phyloP scores from a whole-genome alignment of 2,329 filamentous ascomycete genomes.

The Emmonsia crescens region DNA sequence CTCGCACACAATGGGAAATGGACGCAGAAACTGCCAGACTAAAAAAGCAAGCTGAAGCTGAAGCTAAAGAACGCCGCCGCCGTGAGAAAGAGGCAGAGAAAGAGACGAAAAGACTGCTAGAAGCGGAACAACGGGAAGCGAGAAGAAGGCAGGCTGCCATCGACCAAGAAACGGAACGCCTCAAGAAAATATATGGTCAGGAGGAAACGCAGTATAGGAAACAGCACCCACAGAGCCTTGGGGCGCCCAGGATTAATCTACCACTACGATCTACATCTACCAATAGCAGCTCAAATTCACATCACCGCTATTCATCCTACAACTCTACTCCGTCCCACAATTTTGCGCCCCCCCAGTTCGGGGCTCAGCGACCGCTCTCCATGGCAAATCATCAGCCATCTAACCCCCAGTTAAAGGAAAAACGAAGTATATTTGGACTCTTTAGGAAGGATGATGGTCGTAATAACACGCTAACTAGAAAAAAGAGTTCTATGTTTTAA shows the following conservation, averaged over 20 bases:
- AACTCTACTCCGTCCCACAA: slow-evolving; percentile 5
- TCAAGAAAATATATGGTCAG: slow-evolving; percentile 48
- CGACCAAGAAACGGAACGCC: slow-evolving; percentile 66
- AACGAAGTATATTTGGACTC: slow-evolving; percentile 38
- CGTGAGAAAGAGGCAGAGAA: slow-evolving; percentile 42
- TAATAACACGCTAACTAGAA: slow-evolving; percentile 30
- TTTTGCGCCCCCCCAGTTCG: slow-evolving; percentile 14
- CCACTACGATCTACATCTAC: slow-evolving; percentile 13
- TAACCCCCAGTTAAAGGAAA: slow-evolving; percentile 23
- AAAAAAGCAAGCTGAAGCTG: slow-evolving; percentile 32
- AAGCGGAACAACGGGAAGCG: slow-evolving; percentile 43
- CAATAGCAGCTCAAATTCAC: background rate
- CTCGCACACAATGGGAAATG: slow-evolving; percentile 43
- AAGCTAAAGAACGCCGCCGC: slow-evolving; percentile 33
- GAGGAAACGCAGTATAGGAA: slow-evolving; percentile 27
- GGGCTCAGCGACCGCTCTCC: slow-evolving; percentile 11
- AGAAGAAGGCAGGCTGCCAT: slow-evolving; percentile 46
- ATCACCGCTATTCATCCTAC: slow-evolving; percentile 16
- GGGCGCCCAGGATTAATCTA: slow-evolving; percentile 10
- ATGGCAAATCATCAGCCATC: slow-evolving; percentile 12
- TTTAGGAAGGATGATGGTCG: slow-evolving; percentile 25
- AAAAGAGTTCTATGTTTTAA: slow-evolving; percentile 37
- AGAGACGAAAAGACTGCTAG: slow-evolving; percentile 42
- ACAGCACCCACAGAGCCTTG: slow-evolving; percentile 8
- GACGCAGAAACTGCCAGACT: slow-evolving; percentile 40